phyloP scores from a whole-genome alignment of 176 grass and related monocot genomes.

The Chrysopogon serrulatus region DNA sequence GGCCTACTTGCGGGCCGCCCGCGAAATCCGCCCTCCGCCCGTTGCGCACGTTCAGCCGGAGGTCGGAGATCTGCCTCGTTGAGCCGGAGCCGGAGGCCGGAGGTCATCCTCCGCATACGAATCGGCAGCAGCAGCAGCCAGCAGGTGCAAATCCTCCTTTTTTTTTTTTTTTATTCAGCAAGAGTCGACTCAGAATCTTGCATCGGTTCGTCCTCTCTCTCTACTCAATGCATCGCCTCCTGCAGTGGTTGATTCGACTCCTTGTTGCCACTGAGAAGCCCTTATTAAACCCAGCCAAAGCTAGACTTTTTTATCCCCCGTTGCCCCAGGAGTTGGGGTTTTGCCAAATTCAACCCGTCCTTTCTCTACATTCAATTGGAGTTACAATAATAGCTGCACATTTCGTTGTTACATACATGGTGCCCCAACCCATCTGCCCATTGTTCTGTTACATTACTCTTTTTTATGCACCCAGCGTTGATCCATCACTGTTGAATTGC shows the following conservation, averaged over 20 bases:
- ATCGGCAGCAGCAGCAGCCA: too few relatives aligned
- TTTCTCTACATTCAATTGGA: too few relatives aligned
- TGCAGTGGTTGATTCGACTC: background rate
- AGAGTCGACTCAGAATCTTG: too few relatives aligned
- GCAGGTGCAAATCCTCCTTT: too few relatives aligned
- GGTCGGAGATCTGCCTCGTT: background rate
- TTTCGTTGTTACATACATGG: background rate
- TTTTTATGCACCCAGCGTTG: background rate
- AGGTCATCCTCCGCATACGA: too few relatives aligned
- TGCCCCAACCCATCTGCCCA: background rate
- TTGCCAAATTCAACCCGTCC: too few relatives aligned
- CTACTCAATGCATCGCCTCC: background rate
- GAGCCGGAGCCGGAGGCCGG: background rate
- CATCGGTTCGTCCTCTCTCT: background rate
- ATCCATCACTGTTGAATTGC: background rate
- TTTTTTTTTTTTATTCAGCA: too few relatives aligned
- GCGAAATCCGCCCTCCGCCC: background rate
- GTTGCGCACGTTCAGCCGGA: background rate
- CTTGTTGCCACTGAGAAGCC: background rate
- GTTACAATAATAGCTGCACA: background rate
- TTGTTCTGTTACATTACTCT: background rate
- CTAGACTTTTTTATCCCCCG: background rate
- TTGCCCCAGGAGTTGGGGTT: too few relatives aligned
- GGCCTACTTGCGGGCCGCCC: background rate
- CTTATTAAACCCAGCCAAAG: background rate